phyloP scores from a whole-genome alignment of 2,329 filamentous ascomycete genomes.

The Fusarium sp. region DNA sequence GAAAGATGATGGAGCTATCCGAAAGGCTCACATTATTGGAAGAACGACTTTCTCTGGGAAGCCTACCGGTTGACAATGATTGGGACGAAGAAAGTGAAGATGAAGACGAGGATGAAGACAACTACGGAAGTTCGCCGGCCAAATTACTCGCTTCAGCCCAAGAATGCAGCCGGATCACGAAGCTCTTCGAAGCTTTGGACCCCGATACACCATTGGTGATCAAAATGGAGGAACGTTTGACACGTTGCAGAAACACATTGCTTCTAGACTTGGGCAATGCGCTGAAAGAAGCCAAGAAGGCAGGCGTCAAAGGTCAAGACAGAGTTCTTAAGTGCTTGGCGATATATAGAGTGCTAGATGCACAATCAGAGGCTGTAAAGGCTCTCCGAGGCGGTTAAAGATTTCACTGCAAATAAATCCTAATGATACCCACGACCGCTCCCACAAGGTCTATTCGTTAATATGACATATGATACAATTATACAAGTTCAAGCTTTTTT shows the following conservation, averaged over 20 bases:
- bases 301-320: constrained; percentile 56
- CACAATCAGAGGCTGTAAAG: constrained; percentile 65
- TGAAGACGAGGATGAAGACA: constrained; percentile 51
- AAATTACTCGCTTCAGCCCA: constrained; percentile 60
- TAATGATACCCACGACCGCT: constrained; percentile 49
- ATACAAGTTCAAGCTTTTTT: constrained; percentile 47
- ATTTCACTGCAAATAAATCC: constrained; percentile 37
- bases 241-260: constrained; percentile 67
- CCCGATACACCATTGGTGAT: constrained; percentile 62
- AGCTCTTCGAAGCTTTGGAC: constrained; percentile 59
- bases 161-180: constrained; percentile 58
- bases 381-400: constrained; percentile 55
- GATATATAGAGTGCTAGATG: constrained; percentile 65
- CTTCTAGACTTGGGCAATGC: constrained; percentile 67
- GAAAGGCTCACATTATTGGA: constrained; percentile 73
- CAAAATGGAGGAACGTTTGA: constrained; percentile 65
- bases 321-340: constrained; percentile 64
- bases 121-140: constrained; percentile 60
- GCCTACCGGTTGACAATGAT: constrained; percentile 46
- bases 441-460: constrained; percentile 40
- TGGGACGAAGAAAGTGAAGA: constrained; percentile 57
- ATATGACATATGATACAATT: constrained; percentile 56
- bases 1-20: constrained; percentile 75
- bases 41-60: constrained; percentile 68
- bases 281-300: constrained; percentile 58